Evolutionary conservation across 1,139 yeast genomes (phyloP).

Genomic region (Candida sojae): DNA sequence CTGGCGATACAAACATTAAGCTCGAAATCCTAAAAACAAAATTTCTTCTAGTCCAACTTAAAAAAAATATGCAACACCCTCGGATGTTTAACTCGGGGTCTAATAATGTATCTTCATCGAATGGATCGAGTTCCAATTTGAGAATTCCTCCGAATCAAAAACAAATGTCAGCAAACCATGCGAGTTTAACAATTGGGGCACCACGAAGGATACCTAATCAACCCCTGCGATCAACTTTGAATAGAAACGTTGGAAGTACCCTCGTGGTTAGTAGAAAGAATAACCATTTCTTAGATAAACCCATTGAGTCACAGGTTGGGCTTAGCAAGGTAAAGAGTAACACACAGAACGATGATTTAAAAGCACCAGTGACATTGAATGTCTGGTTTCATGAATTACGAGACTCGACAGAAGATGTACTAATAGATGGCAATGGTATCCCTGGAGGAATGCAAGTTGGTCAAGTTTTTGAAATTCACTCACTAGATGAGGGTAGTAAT

Average conservation of each 20-base stretch:
- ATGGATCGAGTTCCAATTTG: background rate
- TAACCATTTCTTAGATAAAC: constrained; percentile 12
- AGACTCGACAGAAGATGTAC: constrained; percentile 57
- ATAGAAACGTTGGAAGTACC: constrained; percentile 15
- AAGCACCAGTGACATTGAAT: constrained; percentile 45
- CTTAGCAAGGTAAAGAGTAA: constrained; percentile 4
- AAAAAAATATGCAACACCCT: constrained; percentile 29
- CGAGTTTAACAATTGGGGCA: constrained; percentile 22
- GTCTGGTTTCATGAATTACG: constrained; percentile 78
- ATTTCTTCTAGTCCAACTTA: too few species aligned
- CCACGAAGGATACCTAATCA: constrained; percentile 12
- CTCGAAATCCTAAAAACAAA: background rate
- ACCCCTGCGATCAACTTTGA: constrained; percentile 8
- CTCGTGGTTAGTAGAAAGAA: constrained; percentile 15
- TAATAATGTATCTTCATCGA: background rate
- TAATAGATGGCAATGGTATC: constrained; percentile 58
- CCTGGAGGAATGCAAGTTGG: constrained; percentile 65
- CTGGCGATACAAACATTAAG: background rate
- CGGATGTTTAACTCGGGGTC: constrained; percentile 21
- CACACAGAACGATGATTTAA: constrained; percentile 10
- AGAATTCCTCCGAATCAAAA: constrained; percentile 3
- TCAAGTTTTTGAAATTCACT: constrained; percentile 65
- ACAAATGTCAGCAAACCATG: constrained; percentile 24
- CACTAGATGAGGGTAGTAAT: constrained; percentile 9
- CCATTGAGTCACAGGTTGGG: background rate